A percentile compares a stretch with the other conserved stretches of the same genome.
Evolutionary conservation across 768 basidiomycete genomes (phyloP).

Genomic region (Kwoniella botswanensis): DNA sequence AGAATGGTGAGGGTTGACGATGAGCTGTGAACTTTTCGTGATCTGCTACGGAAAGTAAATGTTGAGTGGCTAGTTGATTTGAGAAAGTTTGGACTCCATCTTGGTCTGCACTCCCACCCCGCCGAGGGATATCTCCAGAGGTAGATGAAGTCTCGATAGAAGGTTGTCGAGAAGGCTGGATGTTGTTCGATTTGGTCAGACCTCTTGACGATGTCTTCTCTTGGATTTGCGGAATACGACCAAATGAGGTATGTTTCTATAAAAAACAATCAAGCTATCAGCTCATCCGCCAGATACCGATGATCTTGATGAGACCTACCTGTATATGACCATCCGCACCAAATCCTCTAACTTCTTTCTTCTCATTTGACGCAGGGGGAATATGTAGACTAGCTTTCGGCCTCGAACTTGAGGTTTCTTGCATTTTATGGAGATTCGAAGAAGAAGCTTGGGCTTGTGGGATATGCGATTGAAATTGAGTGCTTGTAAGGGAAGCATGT

Average conservation of each 20-base stretch:
- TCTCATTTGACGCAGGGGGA: background rate
- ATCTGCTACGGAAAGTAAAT: background rate
- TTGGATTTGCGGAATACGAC: background rate
- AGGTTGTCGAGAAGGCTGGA: background rate
- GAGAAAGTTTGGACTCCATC: background rate
- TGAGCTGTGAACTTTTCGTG: background rate
- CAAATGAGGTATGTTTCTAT: background rate
- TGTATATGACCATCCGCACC: background rate
- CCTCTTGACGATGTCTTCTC: background rate
- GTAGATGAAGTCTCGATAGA: too few species aligned
- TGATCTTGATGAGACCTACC: background rate
- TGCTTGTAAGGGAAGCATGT: background rate
- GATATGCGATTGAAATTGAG: background rate
- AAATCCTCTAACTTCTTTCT: background rate
- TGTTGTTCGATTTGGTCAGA: background rate
- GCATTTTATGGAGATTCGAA: background rate
- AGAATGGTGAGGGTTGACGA: slow-evolving; percentile 2
- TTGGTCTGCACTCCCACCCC: background rate
- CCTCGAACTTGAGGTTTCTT: slow-evolving; percentile 5
- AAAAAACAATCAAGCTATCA: background rate
- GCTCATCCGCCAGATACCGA: background rate
- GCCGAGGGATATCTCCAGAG: too few species aligned
- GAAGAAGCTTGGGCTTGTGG: slow-evolving; percentile 1
- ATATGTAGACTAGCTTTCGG: slow-evolving; percentile 2
- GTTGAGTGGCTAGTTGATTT: too few species aligned